phyloP scores from a whole-genome alignment of 164 flowering plant genomes.

The Litsea cubeba region DNA sequence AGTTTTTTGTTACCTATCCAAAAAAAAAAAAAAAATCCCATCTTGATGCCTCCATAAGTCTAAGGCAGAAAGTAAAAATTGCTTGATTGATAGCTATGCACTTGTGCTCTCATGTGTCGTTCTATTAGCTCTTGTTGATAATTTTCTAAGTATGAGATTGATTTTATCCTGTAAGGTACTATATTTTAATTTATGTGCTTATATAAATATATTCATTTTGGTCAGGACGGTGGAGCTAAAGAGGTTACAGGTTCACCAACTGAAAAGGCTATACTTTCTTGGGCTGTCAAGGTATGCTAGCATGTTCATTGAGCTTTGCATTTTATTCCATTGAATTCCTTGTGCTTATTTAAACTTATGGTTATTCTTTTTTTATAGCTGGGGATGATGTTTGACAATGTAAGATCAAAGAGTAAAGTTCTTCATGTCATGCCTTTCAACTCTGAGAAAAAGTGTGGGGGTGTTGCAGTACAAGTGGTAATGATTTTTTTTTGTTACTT shows the following conservation, averaged over 20 bases:
- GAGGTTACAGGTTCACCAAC: conserved; percentile 98
- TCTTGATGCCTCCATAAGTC: too few species aligned
- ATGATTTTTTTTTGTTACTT: not conserved
- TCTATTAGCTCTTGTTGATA: too few species aligned
- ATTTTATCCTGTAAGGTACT: too few species aligned
- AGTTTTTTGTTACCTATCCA: too few species aligned
- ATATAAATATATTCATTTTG: too few species aligned
- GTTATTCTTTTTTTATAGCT: conserved; percentile 38
- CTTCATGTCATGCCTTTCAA: conserved; percentile 89
- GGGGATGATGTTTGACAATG: conserved; percentile 74
- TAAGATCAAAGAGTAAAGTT: conserved; percentile 44
- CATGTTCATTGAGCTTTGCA: not conserved
- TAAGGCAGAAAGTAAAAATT: too few species aligned
- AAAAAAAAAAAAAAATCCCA: too few species aligned
- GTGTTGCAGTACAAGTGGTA: conserved; percentile 74
- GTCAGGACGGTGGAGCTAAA: conserved; percentile 52
- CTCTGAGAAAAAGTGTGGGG: conserved; percentile 96
- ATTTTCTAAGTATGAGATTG: too few species aligned
- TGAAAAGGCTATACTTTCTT: conserved; percentile 83
- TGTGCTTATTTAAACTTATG: conserved; percentile 5
- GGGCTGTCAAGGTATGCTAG: conserved; percentile 67
- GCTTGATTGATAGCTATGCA: too few species aligned
- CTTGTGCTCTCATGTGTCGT: too few species aligned
- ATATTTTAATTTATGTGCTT: too few species aligned
- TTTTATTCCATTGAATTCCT: not conserved